Evolutionary conservation across 208 protist species (phyloP).

Genomic region (Trypanosoma vivax): DNA sequence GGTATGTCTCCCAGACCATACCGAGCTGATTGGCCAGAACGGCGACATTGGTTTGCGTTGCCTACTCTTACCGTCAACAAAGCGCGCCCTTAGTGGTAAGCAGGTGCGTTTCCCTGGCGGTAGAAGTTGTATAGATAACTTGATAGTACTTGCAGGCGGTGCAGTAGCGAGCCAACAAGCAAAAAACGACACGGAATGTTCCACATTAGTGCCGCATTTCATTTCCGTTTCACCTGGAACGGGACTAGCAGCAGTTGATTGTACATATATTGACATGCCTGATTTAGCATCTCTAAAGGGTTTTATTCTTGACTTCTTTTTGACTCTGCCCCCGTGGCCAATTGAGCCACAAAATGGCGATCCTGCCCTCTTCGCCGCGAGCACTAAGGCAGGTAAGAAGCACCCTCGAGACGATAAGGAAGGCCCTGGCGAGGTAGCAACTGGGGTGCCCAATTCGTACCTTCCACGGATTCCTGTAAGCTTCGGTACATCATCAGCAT

Average conservation of each 20-base stretch:
- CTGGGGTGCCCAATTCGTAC: no score
- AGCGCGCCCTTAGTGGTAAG: constrained; percentile 16
- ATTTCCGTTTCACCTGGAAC: constrained; percentile 25
- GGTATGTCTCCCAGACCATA: neutral
- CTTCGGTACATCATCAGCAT: no score
- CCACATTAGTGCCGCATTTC: constrained; percentile 18
- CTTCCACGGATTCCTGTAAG: no score
- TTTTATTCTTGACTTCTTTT: no score
- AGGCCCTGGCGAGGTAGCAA: no score
- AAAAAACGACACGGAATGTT: no score
- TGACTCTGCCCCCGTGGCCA: no score
- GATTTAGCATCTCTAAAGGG: no score
- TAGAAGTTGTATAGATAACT: constrained; percentile 2
- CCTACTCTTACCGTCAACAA: neutral
- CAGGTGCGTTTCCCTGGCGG: constrained; percentile 11
- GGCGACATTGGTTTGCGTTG: neutral
- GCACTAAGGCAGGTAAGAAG: constrained; percentile 3
- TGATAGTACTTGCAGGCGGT: constrained; percentile 13
- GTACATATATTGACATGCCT: no score
- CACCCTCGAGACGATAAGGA: neutral
- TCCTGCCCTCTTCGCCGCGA: no score
- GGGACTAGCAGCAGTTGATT: no score
- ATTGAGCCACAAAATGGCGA: no score
- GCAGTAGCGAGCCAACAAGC: neutral
- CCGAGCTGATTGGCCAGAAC: constrained; percentile 10